Percentiles rank a stretch among this genome's conserved stretches.
Conservation (phyloP, 352 stramenopile genomes). For the Phytophthora cryptogea region DNA sequence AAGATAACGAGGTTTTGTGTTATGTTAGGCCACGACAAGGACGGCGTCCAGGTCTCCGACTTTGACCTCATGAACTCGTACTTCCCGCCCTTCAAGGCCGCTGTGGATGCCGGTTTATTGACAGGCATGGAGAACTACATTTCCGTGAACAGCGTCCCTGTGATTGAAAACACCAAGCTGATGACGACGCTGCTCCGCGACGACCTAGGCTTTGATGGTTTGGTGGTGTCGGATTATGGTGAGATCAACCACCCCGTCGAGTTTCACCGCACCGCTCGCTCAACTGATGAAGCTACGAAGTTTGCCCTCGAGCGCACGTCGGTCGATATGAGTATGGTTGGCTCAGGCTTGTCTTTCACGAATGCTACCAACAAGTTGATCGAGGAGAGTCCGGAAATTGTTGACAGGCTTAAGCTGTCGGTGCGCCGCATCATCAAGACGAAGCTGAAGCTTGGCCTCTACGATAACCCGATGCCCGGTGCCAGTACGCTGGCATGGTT, state of each 20-base stretch:
- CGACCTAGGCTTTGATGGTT: constrained; percentile 10
- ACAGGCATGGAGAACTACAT: constrained; percentile 16
- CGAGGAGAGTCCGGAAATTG: constrained; percentile 40
- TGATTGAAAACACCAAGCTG: constrained; percentile 15
- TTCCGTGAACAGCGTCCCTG: constrained; percentile 12
- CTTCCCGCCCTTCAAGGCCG: constrained; percentile 16
- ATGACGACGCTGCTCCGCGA: constrained; percentile 10
- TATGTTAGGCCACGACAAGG: not conserved
- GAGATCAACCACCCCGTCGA: constrained; percentile 82
- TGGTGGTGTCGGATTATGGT: constrained; percentile 80
- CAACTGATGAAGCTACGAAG: constrained; percentile 4
- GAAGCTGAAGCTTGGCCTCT: constrained; percentile 63
- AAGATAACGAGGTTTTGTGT: too few species aligned
- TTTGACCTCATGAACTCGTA: constrained; percentile 15
- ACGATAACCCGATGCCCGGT: constrained; percentile 54
- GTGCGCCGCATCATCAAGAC: constrained; percentile 58
- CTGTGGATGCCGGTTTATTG: constrained; percentile 11
- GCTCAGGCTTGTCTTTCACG: constrained; percentile 1
- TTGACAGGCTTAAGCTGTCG: constrained; percentile 48
- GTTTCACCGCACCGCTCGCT: constrained; percentile 35
- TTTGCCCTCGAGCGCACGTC: constrained; percentile 7
- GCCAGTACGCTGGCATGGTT: constrained; percentile 40
- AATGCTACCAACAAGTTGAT: constrained; percentile 16
- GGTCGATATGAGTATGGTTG: constrained; percentile 17
- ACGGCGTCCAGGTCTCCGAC: constrained; percentile 10